Base-by-base conservation (phyloP, 352 stramenopile species). In the Pythium folliculosum region DNA sequence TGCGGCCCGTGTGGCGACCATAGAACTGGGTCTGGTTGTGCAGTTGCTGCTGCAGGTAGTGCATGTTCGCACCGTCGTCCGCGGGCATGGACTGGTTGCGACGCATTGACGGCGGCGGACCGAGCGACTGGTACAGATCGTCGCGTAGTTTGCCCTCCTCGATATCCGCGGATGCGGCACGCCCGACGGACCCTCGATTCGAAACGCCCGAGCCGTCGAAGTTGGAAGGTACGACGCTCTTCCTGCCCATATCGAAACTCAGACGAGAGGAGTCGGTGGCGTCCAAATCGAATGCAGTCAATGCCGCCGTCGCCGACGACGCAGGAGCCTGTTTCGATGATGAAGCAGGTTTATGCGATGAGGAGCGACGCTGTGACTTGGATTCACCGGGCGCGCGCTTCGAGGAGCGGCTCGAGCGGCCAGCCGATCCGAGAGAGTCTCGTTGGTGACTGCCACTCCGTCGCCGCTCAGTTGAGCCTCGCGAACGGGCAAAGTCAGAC, bases 381-480 rank as follows among this genome's bases (percentile, higher is more conserved):
- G 35, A 1, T 14, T 58, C 47, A 5, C 17, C 21, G 9, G 35
- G 19, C 8, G 6, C 22, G 3, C n/a, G 6, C 19, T 60, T 67
- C 2, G 17, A 10, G 16, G 37, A 52, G 66, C 37, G 76, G 68
- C 14, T 55, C 32, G 58, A 79, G 60, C 27, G 21, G 14, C 48
- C 49, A 1, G 21, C 49, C 1, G 59, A 59, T 59, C 59, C 63
- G 70, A 71, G 45, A 67, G 69, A 56, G 71, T 77, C 30, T 65
- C 66, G 76, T 67, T 58, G 75, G 27, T 73, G 66, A 38, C n/a
- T 76, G 53, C 50, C 71, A 72, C 63, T 70, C 43, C 49, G 56
- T 58, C 67, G 67, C 56, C 51, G 72, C 56, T 54, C 68, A 14
- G 61, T 66, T 58, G 14, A 51, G 17, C 32, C 71, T 75, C 57